phyloP scores from a whole-genome alignment of 2,329 filamentous ascomycete genomes.

The Trichoderma koningii region DNA sequence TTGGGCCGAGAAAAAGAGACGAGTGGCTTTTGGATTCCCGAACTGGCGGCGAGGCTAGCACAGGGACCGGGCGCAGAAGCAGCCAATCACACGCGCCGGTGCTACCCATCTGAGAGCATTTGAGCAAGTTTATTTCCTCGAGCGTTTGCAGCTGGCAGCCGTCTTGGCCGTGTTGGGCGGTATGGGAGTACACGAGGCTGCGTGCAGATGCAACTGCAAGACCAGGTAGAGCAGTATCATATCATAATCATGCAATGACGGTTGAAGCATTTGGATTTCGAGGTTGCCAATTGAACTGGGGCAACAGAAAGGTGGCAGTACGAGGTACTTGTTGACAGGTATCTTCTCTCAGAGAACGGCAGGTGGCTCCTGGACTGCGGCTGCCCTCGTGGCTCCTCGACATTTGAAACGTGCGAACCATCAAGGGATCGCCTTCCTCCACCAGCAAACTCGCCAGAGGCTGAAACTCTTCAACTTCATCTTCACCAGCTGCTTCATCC shows the following conservation, averaged over 20 bases:
- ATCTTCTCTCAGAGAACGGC: too few species aligned
- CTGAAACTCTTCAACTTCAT: too few species aligned
- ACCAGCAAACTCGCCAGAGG: background rate
- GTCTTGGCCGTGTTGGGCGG: too few species aligned
- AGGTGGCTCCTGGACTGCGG: background rate
- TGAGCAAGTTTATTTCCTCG: conserved; percentile 42
- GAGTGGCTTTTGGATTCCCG: background rate
- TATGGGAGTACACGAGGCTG: too few species aligned
- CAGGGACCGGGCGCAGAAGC: background rate
- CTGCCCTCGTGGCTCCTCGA: conserved; percentile 6
- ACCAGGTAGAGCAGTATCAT: too few species aligned
- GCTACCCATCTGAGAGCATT: conserved; percentile 39
- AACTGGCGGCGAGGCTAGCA: conserved; percentile 11
- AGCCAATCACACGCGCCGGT: background rate
- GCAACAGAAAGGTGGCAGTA: too few species aligned
- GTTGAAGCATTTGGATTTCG: background rate
- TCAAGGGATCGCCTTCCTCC: background rate
- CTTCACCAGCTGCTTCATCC: background rate
- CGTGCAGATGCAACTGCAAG: too few species aligned
- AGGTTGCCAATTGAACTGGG: too few species aligned
- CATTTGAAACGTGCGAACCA: background rate
- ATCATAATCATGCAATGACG: background rate
- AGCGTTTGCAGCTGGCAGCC: background rate
- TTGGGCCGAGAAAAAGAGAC: background rate
- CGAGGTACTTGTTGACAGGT: too few species aligned